phyloP scores from a whole-genome alignment of 2,329 filamentous ascomycete species.

The Fusarium lyarnte region DNA sequence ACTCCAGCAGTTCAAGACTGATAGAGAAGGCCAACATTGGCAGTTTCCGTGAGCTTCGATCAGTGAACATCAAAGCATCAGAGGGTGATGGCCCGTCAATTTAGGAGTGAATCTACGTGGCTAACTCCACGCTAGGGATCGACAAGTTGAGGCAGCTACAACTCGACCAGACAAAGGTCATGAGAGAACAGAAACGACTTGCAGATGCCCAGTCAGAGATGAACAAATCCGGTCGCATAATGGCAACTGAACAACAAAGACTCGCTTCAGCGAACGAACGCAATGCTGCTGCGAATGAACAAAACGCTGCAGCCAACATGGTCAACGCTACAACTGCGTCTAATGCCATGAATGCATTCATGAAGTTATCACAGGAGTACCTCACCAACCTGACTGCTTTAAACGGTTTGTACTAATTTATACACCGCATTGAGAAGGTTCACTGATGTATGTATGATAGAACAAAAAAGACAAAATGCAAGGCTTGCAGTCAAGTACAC shows the following conservation, averaged over 20 bases:
- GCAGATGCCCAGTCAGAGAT: neutral
- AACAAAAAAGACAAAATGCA: neutral
- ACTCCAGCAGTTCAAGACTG: neutral
- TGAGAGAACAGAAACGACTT: accelerated
- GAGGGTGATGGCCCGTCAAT: neutral
- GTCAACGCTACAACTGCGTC: neutral
- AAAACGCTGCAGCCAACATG: neutral
- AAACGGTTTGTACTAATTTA: accelerated
- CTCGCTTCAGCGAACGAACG: neutral
- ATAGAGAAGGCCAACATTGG: neutral
- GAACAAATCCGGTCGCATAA: accelerated
- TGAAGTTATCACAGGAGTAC: neutral
- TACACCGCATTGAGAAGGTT: accelerated
- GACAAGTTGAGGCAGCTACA: neutral
- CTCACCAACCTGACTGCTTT: neutral
- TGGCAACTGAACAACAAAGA: neutral
- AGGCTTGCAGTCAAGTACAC: neutral
- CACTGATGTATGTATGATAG: neutral
- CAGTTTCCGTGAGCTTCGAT: neutral
- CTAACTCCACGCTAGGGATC: neutral
- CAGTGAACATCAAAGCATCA: neutral
- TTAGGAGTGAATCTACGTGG: accelerated
- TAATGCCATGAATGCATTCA: neutral
- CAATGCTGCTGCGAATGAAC: neutral
- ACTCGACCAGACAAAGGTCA: neutral